These are phyloP conservation scores for Microcyclospora tardicrescens DNA, from an alignment of 2,329 filamentous ascomycete species.

Conservation along the genomic window DNA sequence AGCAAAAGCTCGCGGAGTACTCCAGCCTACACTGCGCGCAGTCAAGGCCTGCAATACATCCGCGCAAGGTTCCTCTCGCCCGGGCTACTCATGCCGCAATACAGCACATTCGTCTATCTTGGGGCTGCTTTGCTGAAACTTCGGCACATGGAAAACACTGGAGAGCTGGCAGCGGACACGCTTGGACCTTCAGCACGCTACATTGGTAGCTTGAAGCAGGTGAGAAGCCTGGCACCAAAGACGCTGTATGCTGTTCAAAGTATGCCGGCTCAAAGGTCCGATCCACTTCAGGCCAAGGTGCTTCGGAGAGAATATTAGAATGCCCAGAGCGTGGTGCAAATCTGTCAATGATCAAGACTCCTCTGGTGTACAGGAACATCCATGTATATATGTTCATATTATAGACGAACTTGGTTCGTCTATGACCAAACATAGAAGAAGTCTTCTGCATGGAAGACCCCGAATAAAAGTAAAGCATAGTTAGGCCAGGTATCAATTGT, in stretches of 20 bases:
- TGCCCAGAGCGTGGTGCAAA: too few species aligned
- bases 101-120: constrained; percentile 31
- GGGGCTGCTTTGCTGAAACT: constrained; percentile 26
- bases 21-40: constrained; percentile 13
- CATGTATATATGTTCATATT: too few species aligned
- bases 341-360: too few species aligned
- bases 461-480: too few species aligned
- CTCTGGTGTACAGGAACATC: too few species aligned
- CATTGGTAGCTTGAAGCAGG: constrained; percentile 15
- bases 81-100: constrained; percentile 25
- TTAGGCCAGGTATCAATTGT: too few species aligned
- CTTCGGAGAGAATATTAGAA: too few species aligned
- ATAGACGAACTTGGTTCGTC: too few species aligned
- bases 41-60: constrained; percentile 18
- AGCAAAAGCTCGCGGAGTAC: background rate
- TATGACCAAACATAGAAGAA: too few species aligned
- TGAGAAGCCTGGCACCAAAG: constrained; percentile 25
- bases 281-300: too few species aligned
- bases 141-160: constrained; percentile 22
- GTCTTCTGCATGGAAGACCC: too few species aligned
- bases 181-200: constrained; percentile 5
- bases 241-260: constrained; percentile 31
- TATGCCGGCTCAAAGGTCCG: constrained; percentile 23
- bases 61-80: constrained; percentile 14
- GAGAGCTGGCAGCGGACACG: background rate